A percentile compares a stretch with the other conserved stretches of the same genome.
Evolutionary conservation across 768 basidiomycete species (phyloP).

Genomic region (Amanita jacksonii): DNA sequence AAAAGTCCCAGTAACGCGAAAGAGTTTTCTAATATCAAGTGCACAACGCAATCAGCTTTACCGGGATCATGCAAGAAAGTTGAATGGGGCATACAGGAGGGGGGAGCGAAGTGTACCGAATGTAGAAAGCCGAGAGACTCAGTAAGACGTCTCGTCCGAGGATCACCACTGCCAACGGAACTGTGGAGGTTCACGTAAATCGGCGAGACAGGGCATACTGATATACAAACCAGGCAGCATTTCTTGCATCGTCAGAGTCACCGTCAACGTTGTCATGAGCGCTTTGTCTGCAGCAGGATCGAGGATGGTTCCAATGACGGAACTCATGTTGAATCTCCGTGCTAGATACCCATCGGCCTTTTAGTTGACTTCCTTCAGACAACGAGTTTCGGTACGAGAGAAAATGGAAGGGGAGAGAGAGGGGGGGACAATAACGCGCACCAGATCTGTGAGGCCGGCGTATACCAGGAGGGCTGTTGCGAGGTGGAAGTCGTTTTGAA

Average conservation of each 20-base stretch:
- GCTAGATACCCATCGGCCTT: constrained; percentile 92
- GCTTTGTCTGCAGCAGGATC: constrained; percentile 97
- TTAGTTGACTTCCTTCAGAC: constrained; percentile 6
- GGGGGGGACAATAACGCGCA: constrained; percentile 43
- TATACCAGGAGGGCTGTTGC: constrained; percentile 83
- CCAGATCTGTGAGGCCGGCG: constrained; percentile 89
- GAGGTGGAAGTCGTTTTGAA: constrained; percentile 68
- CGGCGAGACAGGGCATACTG: neutral
- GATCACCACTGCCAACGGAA: constrained; percentile 78
- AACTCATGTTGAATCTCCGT: constrained; percentile 73
- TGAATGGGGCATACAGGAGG: constrained; percentile 52
- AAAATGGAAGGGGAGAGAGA: constrained; percentile 5
- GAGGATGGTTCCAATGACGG: constrained; percentile 91
- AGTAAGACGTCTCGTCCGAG: constrained; percentile 84
- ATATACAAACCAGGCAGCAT: constrained; percentile 68
- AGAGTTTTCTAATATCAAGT: constrained; percentile 66
- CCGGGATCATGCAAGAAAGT: neutral
- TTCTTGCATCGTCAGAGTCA: constrained; percentile 76
- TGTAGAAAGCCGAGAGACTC: constrained; percentile 84
- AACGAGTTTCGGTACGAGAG: constrained; percentile 1
- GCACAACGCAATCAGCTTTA: neutral
- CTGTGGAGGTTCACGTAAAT: constrained; percentile 20
- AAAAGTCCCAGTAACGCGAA: constrained; percentile 90
- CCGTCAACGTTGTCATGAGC: constrained; percentile 87
- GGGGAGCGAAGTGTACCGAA: constrained; percentile 85